These are phyloP conservation scores for Sphagnurus paluster DNA, from an alignment of 1,284 basidiomycete genomes.

Conservation along the genomic window DNA sequence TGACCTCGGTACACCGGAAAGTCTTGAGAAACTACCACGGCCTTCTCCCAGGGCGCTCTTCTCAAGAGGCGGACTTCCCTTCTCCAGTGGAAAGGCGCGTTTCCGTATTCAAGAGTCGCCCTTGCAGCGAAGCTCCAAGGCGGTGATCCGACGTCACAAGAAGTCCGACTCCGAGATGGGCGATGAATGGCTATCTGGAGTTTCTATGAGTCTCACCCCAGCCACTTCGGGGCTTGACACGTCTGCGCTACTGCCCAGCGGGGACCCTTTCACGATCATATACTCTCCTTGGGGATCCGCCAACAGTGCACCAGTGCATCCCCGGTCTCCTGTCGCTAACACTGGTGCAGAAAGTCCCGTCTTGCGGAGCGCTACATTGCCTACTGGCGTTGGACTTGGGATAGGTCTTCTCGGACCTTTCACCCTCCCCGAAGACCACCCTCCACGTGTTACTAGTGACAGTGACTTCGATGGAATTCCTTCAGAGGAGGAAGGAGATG, in stretches of 20 bases:
- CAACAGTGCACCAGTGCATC: constrained; percentile 20
- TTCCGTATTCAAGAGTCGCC: constrained; percentile 33
- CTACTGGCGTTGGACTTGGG: constrained; percentile 42
- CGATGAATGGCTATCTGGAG: constrained; percentile 51
- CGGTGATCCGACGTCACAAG: constrained; percentile 25
- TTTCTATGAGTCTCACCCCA: constrained; percentile 32
- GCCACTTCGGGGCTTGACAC: constrained; percentile 19
- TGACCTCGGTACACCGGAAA: constrained; percentile 36
- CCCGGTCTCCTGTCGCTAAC: constrained; percentile 37
- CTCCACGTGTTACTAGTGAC: constrained; percentile 23
- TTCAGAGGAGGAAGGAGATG: constrained; percentile 26
- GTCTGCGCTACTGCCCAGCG: constrained; percentile 21
- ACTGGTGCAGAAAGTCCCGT: constrained; percentile 60
- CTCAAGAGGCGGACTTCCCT: constrained; percentile 30
- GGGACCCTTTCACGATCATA: constrained; percentile 37
- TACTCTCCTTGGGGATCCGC: constrained; percentile 35
- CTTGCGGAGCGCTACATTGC: constrained; percentile 42
- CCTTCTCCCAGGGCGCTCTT: constrained; percentile 41
- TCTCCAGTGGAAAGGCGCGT: constrained; percentile 21
- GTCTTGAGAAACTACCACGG: constrained; percentile 31
- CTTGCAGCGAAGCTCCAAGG: constrained; percentile 24
- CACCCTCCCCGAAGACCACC: constrained; percentile 34
- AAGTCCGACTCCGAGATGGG: constrained; percentile 39
- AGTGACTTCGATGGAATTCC: constrained; percentile 29
- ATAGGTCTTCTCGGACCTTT: constrained; percentile 60